These are phyloP conservation scores for Saccharomycopsis oosterbeekiorum DNA, from an alignment of 805 yeast genomes.

Conservation along the genomic window DNA sequence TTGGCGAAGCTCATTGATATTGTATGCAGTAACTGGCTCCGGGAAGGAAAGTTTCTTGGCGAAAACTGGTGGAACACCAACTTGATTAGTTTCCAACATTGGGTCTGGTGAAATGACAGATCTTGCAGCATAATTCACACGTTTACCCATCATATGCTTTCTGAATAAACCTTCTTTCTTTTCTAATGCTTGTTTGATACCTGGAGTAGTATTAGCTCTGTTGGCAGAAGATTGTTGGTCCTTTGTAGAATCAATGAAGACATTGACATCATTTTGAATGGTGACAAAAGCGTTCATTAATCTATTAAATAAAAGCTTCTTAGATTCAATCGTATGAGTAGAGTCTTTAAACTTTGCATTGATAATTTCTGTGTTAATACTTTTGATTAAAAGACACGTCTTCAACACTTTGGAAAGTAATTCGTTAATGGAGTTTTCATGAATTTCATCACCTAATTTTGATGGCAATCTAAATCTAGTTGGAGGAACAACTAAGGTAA, in stretches of 20 bases:
- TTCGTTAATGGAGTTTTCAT: constrained; percentile 90
- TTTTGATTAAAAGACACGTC: constrained; percentile 75
- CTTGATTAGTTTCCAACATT: constrained; percentile 92
- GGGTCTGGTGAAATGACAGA: constrained; percentile 99
- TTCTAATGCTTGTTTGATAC: constrained; percentile 94
- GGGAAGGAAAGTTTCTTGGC: constrained; percentile 95
- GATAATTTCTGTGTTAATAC: constrained; percentile 76
- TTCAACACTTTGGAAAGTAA: constrained; percentile 69
- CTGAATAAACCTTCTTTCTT: constrained; percentile 98
- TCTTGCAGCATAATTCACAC: constrained; percentile 98
- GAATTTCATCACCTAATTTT: constrained; percentile 91
- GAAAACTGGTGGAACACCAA: constrained; percentile 98
- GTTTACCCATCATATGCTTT: constrained; percentile 99
- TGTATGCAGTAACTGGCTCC: constrained; percentile 92
- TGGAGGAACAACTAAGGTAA: constrained; percentile 86
- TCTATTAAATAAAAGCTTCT: constrained; percentile 72
- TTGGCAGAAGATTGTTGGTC: constrained; percentile 64
- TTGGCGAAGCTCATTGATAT: constrained; percentile 80
- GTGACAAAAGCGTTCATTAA: constrained; percentile 94
- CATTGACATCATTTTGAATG: constrained; percentile 89
- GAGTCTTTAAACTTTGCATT: constrained; percentile 46
- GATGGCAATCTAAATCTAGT: constrained; percentile 96
- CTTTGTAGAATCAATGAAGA: constrained; percentile 85
- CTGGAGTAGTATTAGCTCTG: constrained; percentile 68
- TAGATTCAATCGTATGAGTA: constrained; percentile 53